Evolutionary conservation across 2,329 filamentous ascomycete genomes (phyloP), one percentile per base, ranked within the genome.

Genomic region (Aspergillus felis): DNA sequence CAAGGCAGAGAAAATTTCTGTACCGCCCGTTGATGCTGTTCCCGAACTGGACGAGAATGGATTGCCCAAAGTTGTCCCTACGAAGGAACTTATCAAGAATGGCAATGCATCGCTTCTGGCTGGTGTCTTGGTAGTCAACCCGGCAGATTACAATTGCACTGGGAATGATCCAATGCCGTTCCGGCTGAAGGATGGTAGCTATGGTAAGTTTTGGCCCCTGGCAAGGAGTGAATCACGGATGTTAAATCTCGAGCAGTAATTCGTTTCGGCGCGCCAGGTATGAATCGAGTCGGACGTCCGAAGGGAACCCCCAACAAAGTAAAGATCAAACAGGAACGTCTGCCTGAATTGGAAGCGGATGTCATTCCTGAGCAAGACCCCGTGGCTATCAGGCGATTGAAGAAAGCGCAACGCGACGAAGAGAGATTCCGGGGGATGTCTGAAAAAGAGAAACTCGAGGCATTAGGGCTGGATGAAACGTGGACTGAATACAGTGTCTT

Each of bases 21-120:
- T 71, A 48, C 68, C 70, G 17, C 59, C 71, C 14, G 60, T 74
- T 38, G 67, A 75, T 56, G 71, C 66, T 17, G 61, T 64, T 9
- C 64, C 71, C 9, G 60, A 75, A 5, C 55, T 78, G 8, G 80
- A 84, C 60, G 66, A 75, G 35, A 77, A 81, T 69, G 82, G 82
- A 2, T 79, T 84, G 56, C 74, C 76, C 1, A 56, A 67, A 28
- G 65, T 74, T 29, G 61, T 66, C 1, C 55, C 63, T 3, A 70
- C 69, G 3, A 62, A 66, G 1, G 73, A 78, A 35, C 63, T 78
- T 22, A 60, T 77, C 29, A 73, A 70, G 25, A 68, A 76, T 42
- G 79, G 79, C 7, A 68, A 76, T 56, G 73, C 74, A 14, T 76
- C 74, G 27, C 69, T 83, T 28, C 64, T 69, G n/a, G 75, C 79